phyloP scores from a whole-genome alignment of 2,329 filamentous ascomycete genomes.

The Decorospora gaudefroyi region DNA sequence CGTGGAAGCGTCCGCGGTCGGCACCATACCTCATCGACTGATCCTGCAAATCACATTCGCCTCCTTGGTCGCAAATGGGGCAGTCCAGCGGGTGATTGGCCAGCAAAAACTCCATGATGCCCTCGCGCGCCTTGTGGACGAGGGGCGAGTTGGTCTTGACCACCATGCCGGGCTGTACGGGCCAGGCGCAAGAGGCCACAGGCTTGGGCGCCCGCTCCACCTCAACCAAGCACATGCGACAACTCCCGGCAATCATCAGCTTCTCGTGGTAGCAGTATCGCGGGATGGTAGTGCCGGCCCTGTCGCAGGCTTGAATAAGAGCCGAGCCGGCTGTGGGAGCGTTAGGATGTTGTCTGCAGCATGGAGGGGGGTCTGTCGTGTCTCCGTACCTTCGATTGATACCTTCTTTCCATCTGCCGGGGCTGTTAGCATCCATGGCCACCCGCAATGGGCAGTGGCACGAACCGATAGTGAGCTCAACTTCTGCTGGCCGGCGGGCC shows the following conservation, averaged over 20 bases:
- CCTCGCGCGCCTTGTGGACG: conserved; percentile 96
- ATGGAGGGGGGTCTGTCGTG: conserved; percentile 11
- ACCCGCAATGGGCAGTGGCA: conserved; percentile 38
- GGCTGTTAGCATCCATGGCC: conserved; percentile 42
- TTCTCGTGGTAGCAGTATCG: conserved; percentile 99
- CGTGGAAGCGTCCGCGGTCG: conserved; percentile 95
- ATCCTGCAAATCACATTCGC: conserved; percentile 98
- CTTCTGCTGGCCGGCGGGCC: conserved; percentile 78
- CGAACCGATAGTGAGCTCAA: conserved; percentile 94
- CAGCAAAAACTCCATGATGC: conserved; percentile 97
- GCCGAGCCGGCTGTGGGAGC: conserved; percentile 78
- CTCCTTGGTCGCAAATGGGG: conserved; percentile 97
- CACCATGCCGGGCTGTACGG: conserved; percentile 97
- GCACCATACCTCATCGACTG: conserved; percentile 99
- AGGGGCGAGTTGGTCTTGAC: conserved; percentile 98
- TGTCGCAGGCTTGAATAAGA: conserved; percentile 98
- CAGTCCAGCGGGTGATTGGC: conserved; percentile 96
- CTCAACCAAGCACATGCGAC: conserved; percentile 99
- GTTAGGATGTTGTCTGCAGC: conserved; percentile 35
- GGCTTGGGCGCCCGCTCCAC: conserved; percentile 96
- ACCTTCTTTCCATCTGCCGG: conserved; percentile 91
- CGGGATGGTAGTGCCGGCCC: conserved; percentile 87
- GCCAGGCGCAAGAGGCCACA: conserved; percentile 98
- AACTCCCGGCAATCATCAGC: conserved; percentile 98
- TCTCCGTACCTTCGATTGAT: conserved; percentile 82